Conservation (phyloP, 805 yeast genomes). For the Priceomyces medius region DNA sequence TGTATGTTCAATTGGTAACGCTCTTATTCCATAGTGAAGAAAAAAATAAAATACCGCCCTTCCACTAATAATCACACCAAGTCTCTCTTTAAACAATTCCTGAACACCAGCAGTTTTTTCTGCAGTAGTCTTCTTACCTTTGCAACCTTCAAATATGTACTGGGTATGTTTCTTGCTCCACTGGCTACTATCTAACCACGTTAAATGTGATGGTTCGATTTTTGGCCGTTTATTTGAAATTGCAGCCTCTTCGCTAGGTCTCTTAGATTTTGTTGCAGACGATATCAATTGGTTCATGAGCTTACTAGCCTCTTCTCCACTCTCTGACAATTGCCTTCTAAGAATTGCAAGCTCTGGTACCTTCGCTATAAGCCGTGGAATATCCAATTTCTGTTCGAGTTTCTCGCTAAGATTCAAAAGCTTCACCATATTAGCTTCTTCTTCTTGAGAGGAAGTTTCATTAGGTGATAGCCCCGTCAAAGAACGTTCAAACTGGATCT, state of each 20-base stretch:
- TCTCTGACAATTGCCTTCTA: conserved; percentile 28
- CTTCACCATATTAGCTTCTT: not conserved
- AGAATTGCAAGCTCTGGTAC: conserved; percentile 25
- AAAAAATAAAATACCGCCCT: conserved; percentile 15
- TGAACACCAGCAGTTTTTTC: conserved; percentile 13
- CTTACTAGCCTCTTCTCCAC: conserved; percentile 32
- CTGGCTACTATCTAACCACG: conserved; percentile 11
- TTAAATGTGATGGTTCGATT: not conserved
- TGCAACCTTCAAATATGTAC: conserved; percentile 10
- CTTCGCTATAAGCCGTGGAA: conserved; percentile 19
- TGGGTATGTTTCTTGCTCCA: conserved; percentile 20
- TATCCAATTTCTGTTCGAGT: conserved; percentile 23
- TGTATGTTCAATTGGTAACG: conserved; percentile 5
- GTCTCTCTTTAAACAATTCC: conserved; percentile 11
- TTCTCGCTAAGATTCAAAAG: not conserved
- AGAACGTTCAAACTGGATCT: conserved; percentile 22
- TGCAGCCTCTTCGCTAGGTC: conserved; percentile 3
- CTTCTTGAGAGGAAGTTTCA: not conserved
- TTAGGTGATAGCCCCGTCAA: conserved; percentile 22
- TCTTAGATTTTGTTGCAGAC: conserved; percentile 4
- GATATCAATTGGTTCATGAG: conserved; percentile 14
- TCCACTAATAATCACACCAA: conserved; percentile 10
- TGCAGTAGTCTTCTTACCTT: conserved; percentile 4
- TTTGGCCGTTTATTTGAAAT: conserved; percentile 1
- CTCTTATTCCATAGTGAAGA: conserved; percentile 19